Base-by-base conservation (phyloP, 2,329 filamentous ascomycete species). In the Diaporthe sp. region DNA sequence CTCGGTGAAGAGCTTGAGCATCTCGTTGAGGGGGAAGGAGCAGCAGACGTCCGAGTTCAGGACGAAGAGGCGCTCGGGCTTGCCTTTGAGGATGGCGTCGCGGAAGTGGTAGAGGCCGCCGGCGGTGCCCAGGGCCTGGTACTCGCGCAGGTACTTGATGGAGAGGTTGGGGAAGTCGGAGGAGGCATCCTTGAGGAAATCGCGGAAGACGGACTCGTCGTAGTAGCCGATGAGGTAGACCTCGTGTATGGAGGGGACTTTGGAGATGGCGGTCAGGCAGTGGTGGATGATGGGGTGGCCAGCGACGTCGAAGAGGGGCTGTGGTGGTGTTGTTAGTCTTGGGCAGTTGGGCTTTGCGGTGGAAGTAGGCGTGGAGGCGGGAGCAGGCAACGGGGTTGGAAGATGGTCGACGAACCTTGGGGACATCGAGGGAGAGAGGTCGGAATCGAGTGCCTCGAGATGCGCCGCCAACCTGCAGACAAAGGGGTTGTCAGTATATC, bases 141-240 rank as follows among this genome's bases (percentile, higher is more conserved):
- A 99, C 88, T 99, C 97, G 82, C 97, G 94, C 71, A 99, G 91
- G 87, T 99, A 99, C 84, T 96, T 95, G 86, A 98, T 95, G 80
- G 92, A 92, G 80, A 98, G 92, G 81, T 94, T 91, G 71, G 96
- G 95, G 86, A 97, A 97, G 82, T 94, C 93, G 83, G 91, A 91
- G 75, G 92, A 88, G 75, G 95, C 92, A 82, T 97, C 94, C 86
- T 97, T 98, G 88, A 98, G 97, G 87, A 98, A 98, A 86, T 98
- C 96, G 81, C 95, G 94, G 90, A 98, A 98, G 80, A 98, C 94
- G 58, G 92, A 90, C 87, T 98, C 97, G 83, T 99, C 97, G 85
- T 98, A 99, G 91, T 99, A 99, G 82, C 97, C 97, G 82, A 99
- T 97, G 81, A 99, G 93, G 88, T 97, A 96, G 80, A 99, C 96